These are phyloP conservation scores for Morella rubra DNA, from an alignment of 306 rosid species.

Conservation along the genomic window DNA sequence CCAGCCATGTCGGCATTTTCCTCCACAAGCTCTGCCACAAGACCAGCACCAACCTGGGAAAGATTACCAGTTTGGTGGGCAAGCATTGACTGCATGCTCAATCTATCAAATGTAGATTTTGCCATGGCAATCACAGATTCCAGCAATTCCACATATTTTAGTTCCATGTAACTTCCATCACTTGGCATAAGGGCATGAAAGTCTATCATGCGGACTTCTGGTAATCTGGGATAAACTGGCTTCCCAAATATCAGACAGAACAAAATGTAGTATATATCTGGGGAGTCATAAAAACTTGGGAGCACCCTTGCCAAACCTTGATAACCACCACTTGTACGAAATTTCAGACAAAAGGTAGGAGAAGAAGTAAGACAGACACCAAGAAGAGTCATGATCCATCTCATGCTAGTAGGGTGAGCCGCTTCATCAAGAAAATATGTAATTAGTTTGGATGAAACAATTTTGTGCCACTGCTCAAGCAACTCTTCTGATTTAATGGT, in stretches of 20 bases:
- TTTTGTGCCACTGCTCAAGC: conserved; percentile 98
- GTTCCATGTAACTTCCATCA: conserved; percentile 70
- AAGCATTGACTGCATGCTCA: conserved; percentile 89
- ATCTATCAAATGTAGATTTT: conserved; percentile 86
- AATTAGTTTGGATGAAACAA: conserved; percentile 91
- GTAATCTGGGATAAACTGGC: conserved; percentile 96
- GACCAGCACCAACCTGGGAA: conserved; percentile 92
- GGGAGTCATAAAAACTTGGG: conserved; percentile 95
- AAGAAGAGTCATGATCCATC: conserved; percentile 99
- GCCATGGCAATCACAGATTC: conserved; percentile 94
- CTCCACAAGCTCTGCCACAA: conserved; percentile 97
- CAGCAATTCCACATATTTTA: conserved; percentile 78
- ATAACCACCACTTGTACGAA: conserved; percentile 97
- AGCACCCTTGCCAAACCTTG: conserved; percentile 91
- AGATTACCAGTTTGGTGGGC: conserved; percentile 95
- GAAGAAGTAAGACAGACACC: conserved; percentile 96
- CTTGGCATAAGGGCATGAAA: conserved; percentile 99
- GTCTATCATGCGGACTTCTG: conserved; percentile 99
- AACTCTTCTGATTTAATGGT: conserved; percentile 87
- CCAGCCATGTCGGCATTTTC: conserved; percentile 95
- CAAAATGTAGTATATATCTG: conserved; percentile 92
- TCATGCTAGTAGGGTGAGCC: conserved; percentile 97
- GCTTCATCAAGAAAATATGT: conserved; percentile 98
- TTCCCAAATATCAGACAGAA: conserved; percentile 97
- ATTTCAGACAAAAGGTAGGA: conserved; percentile 87